Percentiles rank a stretch among this genome's conserved stretches.
Conservation (phyloP, 2,329 filamentous ascomycete genomes). For the Cylindrodendrum hubeiense region DNA sequence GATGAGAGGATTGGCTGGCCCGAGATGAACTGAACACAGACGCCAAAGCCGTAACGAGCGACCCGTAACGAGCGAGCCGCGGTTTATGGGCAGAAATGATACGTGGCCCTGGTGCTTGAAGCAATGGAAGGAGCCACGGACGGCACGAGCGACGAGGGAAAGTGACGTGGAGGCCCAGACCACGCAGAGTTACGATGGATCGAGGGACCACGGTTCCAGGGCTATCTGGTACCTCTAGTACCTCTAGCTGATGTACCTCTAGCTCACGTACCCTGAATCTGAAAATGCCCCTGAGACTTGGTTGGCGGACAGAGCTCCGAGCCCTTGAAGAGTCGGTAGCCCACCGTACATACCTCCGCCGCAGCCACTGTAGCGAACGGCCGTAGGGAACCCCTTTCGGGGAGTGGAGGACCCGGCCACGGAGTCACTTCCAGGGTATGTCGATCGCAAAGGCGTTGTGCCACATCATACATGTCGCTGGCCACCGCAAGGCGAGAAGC, state of each 20-base stretch:
- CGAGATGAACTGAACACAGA: not conserved
- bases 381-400: not conserved
- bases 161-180: constrained; percentile 10
- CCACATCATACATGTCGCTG: too few relatives aligned
- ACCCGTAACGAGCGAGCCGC: not conserved
- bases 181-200: constrained; percentile 10
- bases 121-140: not conserved
- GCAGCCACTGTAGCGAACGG: not conserved
- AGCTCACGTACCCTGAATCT: constrained; percentile 17
- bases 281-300: constrained; percentile 18
- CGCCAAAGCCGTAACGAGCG: not conserved
- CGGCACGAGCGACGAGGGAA: constrained; percentile 8
- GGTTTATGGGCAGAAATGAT: constrained; percentile 6
- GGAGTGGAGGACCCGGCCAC: not conserved
- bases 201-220: constrained; percentile 3
- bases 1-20: not conserved
- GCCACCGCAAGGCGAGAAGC: not conserved
- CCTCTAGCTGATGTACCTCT: too few relatives aligned
- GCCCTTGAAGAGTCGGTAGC: not conserved
- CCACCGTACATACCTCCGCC: not conserved
- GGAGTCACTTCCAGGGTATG: not conserved
- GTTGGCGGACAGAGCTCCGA: not conserved
- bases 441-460: not conserved
- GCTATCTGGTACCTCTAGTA: not conserved
- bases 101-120: constrained; percentile 10